phyloP scores from a whole-genome alignment of 768 basidiomycete species.

The Mycena rebaudengoi region DNA sequence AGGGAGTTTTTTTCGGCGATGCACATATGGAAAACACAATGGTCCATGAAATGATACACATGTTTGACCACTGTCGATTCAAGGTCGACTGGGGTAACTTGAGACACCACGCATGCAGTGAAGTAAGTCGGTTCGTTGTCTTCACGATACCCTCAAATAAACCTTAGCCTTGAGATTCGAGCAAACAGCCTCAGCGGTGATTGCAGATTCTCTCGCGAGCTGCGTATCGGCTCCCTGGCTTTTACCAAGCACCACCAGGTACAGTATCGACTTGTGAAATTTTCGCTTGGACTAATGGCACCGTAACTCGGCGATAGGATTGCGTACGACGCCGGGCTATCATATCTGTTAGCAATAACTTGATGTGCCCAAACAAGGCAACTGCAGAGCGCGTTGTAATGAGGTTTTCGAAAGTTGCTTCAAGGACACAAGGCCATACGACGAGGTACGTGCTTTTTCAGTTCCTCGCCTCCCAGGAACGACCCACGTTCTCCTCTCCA shows the following conservation, averaged over 20 bases:
- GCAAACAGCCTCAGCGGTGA: conserved; percentile 95
- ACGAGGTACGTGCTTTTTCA: conserved; percentile 70
- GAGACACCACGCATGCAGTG: conserved; percentile 95
- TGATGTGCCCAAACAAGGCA: conserved; percentile 76
- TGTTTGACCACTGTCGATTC: conserved; percentile 96
- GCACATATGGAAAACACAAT: conserved; percentile 94
- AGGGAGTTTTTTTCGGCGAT: conserved; percentile 82
- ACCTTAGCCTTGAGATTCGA: conserved; percentile 71
- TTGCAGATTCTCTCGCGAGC: conserved; percentile 86
- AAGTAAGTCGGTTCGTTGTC: conserved; percentile 68
- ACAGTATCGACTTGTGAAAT: conserved; percentile 25
- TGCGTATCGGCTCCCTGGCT: conserved; percentile 75
- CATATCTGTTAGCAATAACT: conserved; percentile 82
- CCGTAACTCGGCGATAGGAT: conserved; percentile 55
- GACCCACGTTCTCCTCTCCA: not conserved
- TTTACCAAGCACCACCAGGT: conserved; percentile 98
- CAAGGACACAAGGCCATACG: conserved; percentile 94
- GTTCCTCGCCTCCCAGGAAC: not conserved
- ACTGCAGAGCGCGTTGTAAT: conserved; percentile 92
- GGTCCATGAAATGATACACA: conserved; percentile 92
- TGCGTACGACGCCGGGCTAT: conserved; percentile 92
- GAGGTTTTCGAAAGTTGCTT: conserved; percentile 98
- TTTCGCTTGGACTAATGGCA: too few species aligned
- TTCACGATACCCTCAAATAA: not conserved
- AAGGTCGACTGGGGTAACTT: conserved; percentile 92